Evolutionary conservation across 805 yeast species (phyloP).

Genomic region (Saturnispora hagleri): DNA sequence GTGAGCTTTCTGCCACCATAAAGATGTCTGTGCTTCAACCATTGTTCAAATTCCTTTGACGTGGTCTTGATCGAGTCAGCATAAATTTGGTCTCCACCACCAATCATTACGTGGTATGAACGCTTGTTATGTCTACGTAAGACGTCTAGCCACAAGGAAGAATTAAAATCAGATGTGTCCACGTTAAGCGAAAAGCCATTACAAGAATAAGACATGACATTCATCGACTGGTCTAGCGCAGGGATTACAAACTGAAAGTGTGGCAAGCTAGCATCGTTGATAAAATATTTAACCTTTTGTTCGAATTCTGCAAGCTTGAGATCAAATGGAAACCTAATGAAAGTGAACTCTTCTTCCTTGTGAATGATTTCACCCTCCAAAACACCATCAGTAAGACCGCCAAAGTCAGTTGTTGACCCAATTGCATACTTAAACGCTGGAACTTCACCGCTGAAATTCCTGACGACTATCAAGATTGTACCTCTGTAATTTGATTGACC

Average conservation of each 20-base stretch:
- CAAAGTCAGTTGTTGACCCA: constrained; percentile 26
- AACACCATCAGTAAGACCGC: constrained; percentile 8
- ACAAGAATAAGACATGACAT: constrained; percentile 76
- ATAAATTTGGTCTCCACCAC: constrained; percentile 96
- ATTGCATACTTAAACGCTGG: constrained; percentile 23
- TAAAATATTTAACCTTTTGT: constrained; percentile 52
- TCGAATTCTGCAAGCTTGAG: constrained; percentile 41
- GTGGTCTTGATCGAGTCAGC: constrained; percentile 68
- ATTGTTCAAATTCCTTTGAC: constrained; percentile 44
- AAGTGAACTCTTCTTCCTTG: constrained; percentile 37
- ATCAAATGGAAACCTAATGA: constrained; percentile 58
- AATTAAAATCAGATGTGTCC: constrained; percentile 56
- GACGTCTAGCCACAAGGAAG: constrained; percentile 83
- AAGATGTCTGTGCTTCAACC: constrained; percentile 52
- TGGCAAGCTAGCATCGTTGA: constrained; percentile 35
- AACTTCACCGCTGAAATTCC: constrained; percentile 25
- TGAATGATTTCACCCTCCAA: constrained; percentile 34
- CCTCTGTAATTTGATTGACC: constrained; percentile 51
- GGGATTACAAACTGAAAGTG: constrained; percentile 67
- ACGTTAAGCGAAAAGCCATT: constrained; percentile 80
- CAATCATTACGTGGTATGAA: constrained; percentile 82
- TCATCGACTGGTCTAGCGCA: constrained; percentile 55
- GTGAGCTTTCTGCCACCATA: constrained; percentile 33
- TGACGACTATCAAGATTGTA: constrained; percentile 54
- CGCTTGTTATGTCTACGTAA: constrained; percentile 49